Percentiles rank a stretch among this genome's conserved stretches.
These are phyloP conservation scores for Candida verbasci DNA, from an alignment of 805 yeast species.

Conservation along the genomic window DNA sequence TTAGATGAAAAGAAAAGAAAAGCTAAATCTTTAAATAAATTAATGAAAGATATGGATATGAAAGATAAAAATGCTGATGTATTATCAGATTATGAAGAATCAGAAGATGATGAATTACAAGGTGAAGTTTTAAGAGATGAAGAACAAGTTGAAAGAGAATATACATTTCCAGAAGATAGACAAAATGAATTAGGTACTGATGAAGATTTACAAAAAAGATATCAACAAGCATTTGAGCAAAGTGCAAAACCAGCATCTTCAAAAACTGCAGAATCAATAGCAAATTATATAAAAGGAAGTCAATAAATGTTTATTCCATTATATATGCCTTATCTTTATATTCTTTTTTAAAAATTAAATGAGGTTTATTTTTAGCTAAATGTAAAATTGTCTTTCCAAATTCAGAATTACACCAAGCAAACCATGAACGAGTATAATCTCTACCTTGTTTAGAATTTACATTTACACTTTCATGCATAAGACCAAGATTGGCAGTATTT, in stretches of 20 bases:
- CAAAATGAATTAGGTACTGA: slow-evolving; percentile 54
- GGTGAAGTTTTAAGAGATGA: slow-evolving; percentile 48
- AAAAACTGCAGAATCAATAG: slow-evolving; percentile 68
- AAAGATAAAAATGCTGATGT: slow-evolving; percentile 37
- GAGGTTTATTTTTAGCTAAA: slow-evolving; percentile 68
- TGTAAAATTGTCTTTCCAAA: slow-evolving; percentile 84
- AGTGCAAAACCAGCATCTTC: slow-evolving; percentile 60
- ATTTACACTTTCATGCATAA: slow-evolving; percentile 78
- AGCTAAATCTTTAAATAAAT: slow-evolving; percentile 60
- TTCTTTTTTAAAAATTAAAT: slow-evolving; percentile 55
- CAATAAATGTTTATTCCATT: slow-evolving; percentile 16
- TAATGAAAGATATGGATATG: slow-evolving; percentile 86
- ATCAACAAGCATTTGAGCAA: slow-evolving; percentile 66
- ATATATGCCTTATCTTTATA: slow-evolving; percentile 23
- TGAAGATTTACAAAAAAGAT: slow-evolving; percentile 58
- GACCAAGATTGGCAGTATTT: slow-evolving; percentile 70
- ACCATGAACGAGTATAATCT: slow-evolving; percentile 80
- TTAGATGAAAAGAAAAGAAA: slow-evolving; percentile 69
- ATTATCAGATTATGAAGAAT: slow-evolving; percentile 47
- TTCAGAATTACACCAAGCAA: slow-evolving; percentile 92
- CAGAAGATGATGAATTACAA: slow-evolving; percentile 47
- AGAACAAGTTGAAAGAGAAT: slow-evolving; percentile 52
- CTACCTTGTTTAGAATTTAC: slow-evolving; percentile 49
- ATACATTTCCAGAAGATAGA: slow-evolving; percentile 68
- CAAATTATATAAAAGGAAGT: slow-evolving; percentile 51